Evolutionary conservation across 495 filamentous ascomycete genomes (phyloP), one percentile per base, ranked within the genome.

Genomic region (Podospora comata): DNA sequence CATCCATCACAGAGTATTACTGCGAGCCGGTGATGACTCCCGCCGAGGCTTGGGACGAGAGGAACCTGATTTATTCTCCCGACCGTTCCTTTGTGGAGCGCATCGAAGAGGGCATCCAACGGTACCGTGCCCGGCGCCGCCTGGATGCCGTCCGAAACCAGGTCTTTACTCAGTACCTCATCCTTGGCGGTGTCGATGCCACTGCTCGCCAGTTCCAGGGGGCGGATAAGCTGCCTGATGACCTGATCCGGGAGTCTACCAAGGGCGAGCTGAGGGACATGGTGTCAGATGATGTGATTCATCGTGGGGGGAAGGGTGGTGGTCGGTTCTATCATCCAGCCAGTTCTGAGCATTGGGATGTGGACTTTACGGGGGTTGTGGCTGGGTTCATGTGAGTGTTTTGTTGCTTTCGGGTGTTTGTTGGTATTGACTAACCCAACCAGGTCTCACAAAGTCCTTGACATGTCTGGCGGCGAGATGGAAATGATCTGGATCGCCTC

Each of bases 101-200:
- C 56, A 91, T 98, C 19, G 90, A 98, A 75, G 88, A 87, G 67
- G 95, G 91, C 54, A 89, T 98, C 39, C 89, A 92, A 67, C 90
- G 92, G 9, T 99, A 88, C 81, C 83, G 88, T 67, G 81, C 84
- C 56, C 89, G 87, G 54, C 91, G 93, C 27, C 92, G 90, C 65
- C 83, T 97, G 65, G 86, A 92, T 65, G 74, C 79, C 13, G 76
- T 83, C 3, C 85, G 87, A 64, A 78, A 84, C 26, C 80, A 83
- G 32, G 74, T 95, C 27, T 96, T 99, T 80, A 82, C 85, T 66
- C 90, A 89, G 65, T 97, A 94, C 71, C 83, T 98, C 27, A 77
- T 84, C 27, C 91, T 92, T 39, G 95, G 95, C n/a, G 96, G 96
- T 9, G 85, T 98, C 48, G 87, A 90, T 32, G 71, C 84, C 18